phyloP scores from a whole-genome alignment of 192 early-diverging fungal genomes.

The Bifiguratus adelaidae region DNA sequence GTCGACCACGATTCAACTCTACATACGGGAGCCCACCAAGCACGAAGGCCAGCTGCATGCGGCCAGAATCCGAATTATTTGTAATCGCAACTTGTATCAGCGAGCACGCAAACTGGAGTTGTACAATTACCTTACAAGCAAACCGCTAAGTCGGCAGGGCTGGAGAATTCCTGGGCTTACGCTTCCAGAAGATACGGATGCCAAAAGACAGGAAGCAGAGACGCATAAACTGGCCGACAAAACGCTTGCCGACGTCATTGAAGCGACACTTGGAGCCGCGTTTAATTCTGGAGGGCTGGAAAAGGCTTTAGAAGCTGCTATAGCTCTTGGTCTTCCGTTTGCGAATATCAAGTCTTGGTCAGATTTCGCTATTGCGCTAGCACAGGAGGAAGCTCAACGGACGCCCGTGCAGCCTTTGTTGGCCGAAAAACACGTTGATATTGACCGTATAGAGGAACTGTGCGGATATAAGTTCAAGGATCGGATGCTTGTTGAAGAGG shows the following conservation, averaged over 20 bases:
- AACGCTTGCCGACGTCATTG: slow-evolving; percentile 75
- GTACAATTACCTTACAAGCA: slow-evolving; percentile 46
- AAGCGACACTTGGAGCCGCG: slow-evolving; percentile 72
- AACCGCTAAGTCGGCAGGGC: slow-evolving; percentile 44
- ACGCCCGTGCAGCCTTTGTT: slow-evolving; percentile 12
- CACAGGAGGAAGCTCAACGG: slow-evolving; percentile 6
- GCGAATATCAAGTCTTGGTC: slow-evolving; percentile 36
- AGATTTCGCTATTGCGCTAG: slow-evolving; percentile 24
- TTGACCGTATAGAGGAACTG: slow-evolving; percentile 21
- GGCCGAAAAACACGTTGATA: slow-evolving; percentile 3
- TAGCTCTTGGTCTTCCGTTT: slow-evolving; percentile 43
- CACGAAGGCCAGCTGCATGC: slow-evolving; percentile 77
- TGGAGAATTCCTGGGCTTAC: slow-evolving; percentile 41
- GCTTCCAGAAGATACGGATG: slow-evolving; percentile 9
- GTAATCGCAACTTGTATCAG: slow-evolving; percentile 59
- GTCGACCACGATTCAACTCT: slow-evolving; percentile 59
- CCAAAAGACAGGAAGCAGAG: slow-evolving; percentile 7
- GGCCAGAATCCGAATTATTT: slow-evolving; percentile 59
- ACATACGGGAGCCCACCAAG: slow-evolving; percentile 56
- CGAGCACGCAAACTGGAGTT: slow-evolving; percentile 39
- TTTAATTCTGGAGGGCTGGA: slow-evolving; percentile 44
- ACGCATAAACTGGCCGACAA: slow-evolving; percentile 65
- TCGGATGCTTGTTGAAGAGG: slow-evolving; percentile 55
- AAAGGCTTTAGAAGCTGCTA: slow-evolving; percentile 39
- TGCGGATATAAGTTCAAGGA: slow-evolving; percentile 63